Base-by-base conservation (phyloP, 2,329 filamentous ascomycete genomes). In the Pezicula neosporulosa region DNA sequence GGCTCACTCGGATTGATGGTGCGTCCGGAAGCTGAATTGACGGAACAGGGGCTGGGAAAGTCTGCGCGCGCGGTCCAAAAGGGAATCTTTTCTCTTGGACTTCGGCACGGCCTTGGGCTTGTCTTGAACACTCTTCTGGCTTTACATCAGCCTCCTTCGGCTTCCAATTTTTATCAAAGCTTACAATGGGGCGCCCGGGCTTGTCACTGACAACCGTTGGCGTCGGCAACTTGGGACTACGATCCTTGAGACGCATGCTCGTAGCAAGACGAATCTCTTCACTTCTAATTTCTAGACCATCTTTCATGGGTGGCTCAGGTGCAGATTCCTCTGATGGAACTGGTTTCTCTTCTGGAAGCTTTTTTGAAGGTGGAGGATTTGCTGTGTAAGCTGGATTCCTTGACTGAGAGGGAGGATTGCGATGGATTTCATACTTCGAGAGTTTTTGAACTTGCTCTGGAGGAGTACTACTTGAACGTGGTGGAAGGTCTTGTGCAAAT, bases 101-200 rank as follows among this genome's bases (percentile, higher is more conserved):
- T 41, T 52, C 51, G 53, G 58, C 38, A 36, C 58, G 54, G 52
- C 64, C 61, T 48, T 63, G 62, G 41, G 57, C 59, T 42, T 61
- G 62, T 63, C 63, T 57, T 62, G 60, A 64, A 63, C 60, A 61
- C 53, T 59, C 74, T 69, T 78, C 76, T 73, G 80, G 75, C 71
- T 86, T 87, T 74, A 82, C 72, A 82, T 90, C 86, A 78, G 87
- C 63, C 64, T 66, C 62, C 48, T 61, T 78, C 66, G 84, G 81
- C 77, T 84, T 87, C 85, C 90, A 96, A 67, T 87, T 82, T 64
- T 82, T 82, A 72, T 96, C 82, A 78, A 97, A 97, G 80, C 93
- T 97, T 78, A 97, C 93, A 77, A 97, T 97, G 57, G 93, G 93
- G 67, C 93, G 85, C 62, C 90, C 90, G 62, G 89, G 87, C 66